phyloP scores from a whole-genome alignment of 176 grass and related monocot species.

The Melocanna baccifera region DNA sequence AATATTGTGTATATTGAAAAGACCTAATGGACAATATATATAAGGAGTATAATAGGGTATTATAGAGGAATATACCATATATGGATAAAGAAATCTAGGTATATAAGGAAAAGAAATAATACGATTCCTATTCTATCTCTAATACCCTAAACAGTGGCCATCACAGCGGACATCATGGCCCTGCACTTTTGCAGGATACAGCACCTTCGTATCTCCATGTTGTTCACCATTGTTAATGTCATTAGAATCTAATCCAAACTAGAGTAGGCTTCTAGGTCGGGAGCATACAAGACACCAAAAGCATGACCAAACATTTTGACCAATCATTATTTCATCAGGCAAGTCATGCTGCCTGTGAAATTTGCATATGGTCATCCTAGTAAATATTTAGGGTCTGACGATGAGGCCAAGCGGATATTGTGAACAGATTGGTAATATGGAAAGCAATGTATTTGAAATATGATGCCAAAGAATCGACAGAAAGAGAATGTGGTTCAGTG shows the following conservation, averaged over 20 bases:
- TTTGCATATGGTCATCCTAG: not conserved
- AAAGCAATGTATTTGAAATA: not conserved
- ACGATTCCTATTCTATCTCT: no score
- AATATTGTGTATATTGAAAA: no score
- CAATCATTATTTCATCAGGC: not conserved
- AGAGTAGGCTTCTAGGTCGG: conserved; percentile 26
- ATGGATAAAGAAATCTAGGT: no score
- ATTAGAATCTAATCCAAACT: conserved; percentile 25
- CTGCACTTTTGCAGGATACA: not conserved
- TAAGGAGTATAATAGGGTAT: no score
- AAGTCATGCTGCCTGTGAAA: not conserved
- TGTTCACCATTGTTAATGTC: not conserved
- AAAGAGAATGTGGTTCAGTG: not conserved
- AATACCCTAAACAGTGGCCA: no score
- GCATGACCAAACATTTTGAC: not conserved
- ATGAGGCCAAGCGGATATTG: not conserved
- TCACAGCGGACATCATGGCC: not conserved
- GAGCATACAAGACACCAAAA: not conserved
- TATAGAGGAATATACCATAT: no score
- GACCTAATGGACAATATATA: no score
- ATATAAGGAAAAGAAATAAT: no score
- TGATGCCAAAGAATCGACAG: not conserved
- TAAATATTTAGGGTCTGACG: not conserved
- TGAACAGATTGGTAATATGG: conserved; percentile 1
- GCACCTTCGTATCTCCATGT: not conserved